Evolutionary conservation across 768 basidiomycete species (phyloP), one percentile per base, ranked within the genome.

Genomic region (Lactarius evosmus): DNA sequence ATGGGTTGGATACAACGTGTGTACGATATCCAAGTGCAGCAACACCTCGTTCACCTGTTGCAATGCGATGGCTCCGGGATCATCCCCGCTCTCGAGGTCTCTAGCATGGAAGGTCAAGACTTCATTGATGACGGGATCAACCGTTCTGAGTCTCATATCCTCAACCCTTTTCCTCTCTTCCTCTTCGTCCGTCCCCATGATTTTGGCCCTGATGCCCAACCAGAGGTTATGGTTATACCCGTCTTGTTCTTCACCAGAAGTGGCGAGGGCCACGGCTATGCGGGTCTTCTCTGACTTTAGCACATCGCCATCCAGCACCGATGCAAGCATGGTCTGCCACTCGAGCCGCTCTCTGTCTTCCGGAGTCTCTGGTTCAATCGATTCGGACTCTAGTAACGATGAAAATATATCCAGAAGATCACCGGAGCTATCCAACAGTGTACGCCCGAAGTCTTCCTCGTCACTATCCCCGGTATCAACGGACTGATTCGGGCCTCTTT

Each of bases 321-420:
- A 96, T 14, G 92, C 85, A 34, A 98, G 84, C 86, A 98, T 89
- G 19, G 89, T 89, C 75, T 95, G 94, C 97, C 97, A 98, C 75
- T 97, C 95, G 54, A 95, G 75, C 30, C 95, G 81, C 70, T 94
- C 91, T 66, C 84, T 81, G 71, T 93, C 89, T 70, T 90, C 85
- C 58, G 81, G 78, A 2, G 89, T 87, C 46, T 85, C 83, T 29
- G 89, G 86, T 62, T 86, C 81, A 56, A 83, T 81, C 53, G 82
- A 79, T 67, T 89, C 87, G 6, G 83, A 77, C 69, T 90, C 88
- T 34, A 84, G 76, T 61, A 82, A 75, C 7, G 80, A 75, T 19
- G 83, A 81, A 54, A 82, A 74, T 16, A 80, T 79, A 67, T 87
- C 83, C 62, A 79, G 77, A 17, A 74, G 75, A 57, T 84, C 83